Percentiles rank a stretch among this genome's conserved stretches.
Conservation (phyloP, 257 asterid genomes). For the Petrea volubilis region DNA sequence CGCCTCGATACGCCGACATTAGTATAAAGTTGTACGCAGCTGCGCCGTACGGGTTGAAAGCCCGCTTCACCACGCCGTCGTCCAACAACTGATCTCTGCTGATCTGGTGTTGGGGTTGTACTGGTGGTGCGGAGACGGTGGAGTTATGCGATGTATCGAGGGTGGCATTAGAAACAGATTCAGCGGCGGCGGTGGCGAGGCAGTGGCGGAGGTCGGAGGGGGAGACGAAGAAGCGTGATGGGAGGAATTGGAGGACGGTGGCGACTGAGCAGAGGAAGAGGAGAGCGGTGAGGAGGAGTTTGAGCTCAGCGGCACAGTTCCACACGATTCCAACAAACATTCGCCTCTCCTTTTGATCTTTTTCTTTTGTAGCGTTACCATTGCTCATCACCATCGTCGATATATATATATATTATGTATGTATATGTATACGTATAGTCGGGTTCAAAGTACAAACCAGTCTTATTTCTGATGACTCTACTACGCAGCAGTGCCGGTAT, state of each 20-base stretch:
- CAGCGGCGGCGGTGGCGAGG: conserved; percentile 34
- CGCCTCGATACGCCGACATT: conserved; percentile 64
- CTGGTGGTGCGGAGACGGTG: neutral
- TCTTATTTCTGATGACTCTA: neutral
- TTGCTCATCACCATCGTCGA: conserved; percentile 23
- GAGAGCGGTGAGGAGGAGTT: conserved; percentile 56
- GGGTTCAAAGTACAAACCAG: neutral
- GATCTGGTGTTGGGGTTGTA: neutral
- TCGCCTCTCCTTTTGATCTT: conserved; percentile 33
- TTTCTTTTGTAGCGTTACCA: neutral
- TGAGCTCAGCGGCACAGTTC: conserved; percentile 76
- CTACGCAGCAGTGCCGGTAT: neutral
- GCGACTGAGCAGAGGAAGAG: conserved; percentile 60
- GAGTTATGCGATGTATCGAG: neutral
- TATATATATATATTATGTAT: neutral
- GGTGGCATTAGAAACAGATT: neutral
- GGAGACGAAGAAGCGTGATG: conserved; percentile 52
- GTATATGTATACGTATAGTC: no score
- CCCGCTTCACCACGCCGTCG: conserved; percentile 42
- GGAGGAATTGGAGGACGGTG: conserved; percentile 63
- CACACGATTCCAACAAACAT: conserved; percentile 68
- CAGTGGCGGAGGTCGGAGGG: conserved; percentile 51
- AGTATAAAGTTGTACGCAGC: conserved; percentile 49
- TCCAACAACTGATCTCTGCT: neutral
- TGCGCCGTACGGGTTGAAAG: conserved; percentile 46